Evolutionary conservation across 23 red algal genomes (phyloP), one percentile per base, ranked within the genome.

Genomic region (Agarophyton chilense): DNA sequence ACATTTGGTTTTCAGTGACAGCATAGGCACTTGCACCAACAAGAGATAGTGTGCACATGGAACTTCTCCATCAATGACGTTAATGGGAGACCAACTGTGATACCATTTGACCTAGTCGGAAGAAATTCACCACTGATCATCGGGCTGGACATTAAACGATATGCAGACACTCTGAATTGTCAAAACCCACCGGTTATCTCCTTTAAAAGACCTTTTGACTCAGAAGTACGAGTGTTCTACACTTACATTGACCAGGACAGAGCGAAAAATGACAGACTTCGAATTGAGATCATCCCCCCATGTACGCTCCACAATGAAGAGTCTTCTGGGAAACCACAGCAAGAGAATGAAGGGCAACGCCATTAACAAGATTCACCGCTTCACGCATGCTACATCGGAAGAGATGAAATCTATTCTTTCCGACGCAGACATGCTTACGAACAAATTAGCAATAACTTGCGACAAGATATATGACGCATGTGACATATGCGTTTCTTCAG

Each of bases 171-270:
- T 6, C 21, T 86, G 60, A 70, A 73, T 7, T 22, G 47, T 17
- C 2, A 19, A 42, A 31, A 52, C 4, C 61, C 18, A 13, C 39
- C 13, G 31, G 44, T 34, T 50, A 25, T 70, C 42, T 34, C n/a
- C 19, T 86, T 86, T 33, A 64, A 65, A 45, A 44, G 81, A 68
- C 60, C 81, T 50, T 47, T 25, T 13, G 79, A 83, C 50, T 46
- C 38, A 2, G 45, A 11, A 6, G 65, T 46, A 46, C 61, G 38
- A 19, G 57, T 49, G 17, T 65, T 86, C 34, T 41, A 29, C 38
- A 73, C 65, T 3, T 86, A 86, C 42, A 86, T 71, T 18, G n/a
- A n/a, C n/a, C n/a, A n/a, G n/a, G n/a, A n/a, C n/a, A n/a, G n/a
- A n/a, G n/a, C n/a, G n/a, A n/a, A n/a, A n/a, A n/a, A n/a, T n/a